Evolutionary conservation across 345 rosid genomes (phyloP), one percentile per base, ranked within the genome.

Genomic region (Pelargonium nanum): DNA sequence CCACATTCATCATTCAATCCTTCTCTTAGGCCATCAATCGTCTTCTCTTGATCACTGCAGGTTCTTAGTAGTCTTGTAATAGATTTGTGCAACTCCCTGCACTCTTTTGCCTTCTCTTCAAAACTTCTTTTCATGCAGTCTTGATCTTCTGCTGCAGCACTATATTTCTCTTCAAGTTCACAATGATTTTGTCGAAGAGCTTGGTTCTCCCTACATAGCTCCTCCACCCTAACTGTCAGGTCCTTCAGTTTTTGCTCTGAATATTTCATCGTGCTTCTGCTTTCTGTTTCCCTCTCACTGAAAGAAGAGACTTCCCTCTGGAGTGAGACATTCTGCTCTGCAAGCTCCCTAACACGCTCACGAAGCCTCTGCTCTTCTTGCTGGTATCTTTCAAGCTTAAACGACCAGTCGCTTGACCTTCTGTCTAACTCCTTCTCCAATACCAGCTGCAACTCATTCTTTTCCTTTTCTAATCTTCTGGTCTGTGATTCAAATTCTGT

Each of bases 341-440:
- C 97, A 44, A 94, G 87, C 80, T 94, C 97, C 63, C 99, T 75
- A 40, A 90, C 95, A 26, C 97, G 85, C 56, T 90, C 97, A 26
- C 96, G 87, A 56, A 90, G 92, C 79, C 88, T 90, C 71, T 78
- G 83, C 78, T 94, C 99, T 77, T 94, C 99, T 24, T 68, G 64
- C 44, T 79, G 88, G 65, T 81, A 87, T 50, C 85, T 94, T 73
- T 90, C 89, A 57, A 90, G 89, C 81, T 83, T 94, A 19, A 70
- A 62, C 22, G 89, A 84, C 97, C 99, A 94, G 56, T 84, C 97
- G 68, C 81, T 80, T 21, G 97, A 94, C 77, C 99, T 88, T 82
- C 97, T 86, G 70, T 94, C 99, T 2, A 94, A 75, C 74, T 94
- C 97, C 73, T 88, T 90, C 83, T 93, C 97, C 84, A 93, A 60